Conservation (phyloP, 257 asterid species). For the Linderniella brevidens region DNA sequence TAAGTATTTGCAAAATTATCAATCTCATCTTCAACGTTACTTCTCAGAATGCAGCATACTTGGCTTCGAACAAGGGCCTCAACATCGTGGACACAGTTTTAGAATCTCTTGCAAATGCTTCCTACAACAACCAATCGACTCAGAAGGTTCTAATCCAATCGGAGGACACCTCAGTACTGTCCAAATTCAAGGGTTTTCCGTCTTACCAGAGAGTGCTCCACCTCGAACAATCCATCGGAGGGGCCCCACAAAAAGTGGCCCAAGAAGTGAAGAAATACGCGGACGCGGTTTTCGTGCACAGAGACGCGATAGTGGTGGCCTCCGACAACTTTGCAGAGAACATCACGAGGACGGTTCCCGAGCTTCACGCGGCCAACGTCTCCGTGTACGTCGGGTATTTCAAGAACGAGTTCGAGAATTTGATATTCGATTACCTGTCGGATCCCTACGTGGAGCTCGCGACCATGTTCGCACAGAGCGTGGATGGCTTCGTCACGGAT, state of each 20-base stretch:
- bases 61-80: slow-evolving; percentile 45
- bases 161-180: slow-evolving; percentile 51
- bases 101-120: slow-evolving; percentile 41
- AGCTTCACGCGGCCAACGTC: slow-evolving; percentile 61
- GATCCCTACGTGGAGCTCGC: slow-evolving; percentile 71
- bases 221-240: slow-evolving; percentile 22
- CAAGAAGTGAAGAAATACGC: slow-evolving; percentile 64
- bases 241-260: slow-evolving; percentile 28
- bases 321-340: slow-evolving; percentile 25
- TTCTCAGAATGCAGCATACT: slow-evolving; percentile 53
- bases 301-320: slow-evolving; percentile 29
- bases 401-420: slow-evolving; percentile 56
- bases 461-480: slow-evolving; percentile 26
- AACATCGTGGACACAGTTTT: slow-evolving; percentile 41
- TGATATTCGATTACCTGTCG: slow-evolving; percentile 46
- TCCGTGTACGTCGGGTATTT: slow-evolving; percentile 56
- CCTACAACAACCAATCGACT: slow-evolving; percentile 35
- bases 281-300: slow-evolving; percentile 46
- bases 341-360: slow-evolving; percentile 36
- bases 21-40: background rate
- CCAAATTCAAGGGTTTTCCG: slow-evolving; percentile 29
- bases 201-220: slow-evolving; percentile 39
- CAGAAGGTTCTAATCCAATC: slow-evolving; percentile 56
- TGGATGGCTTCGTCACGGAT: slow-evolving; percentile 58
- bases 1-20: background rate